A percentile compares a stretch with the other conserved stretches of the same genome.
These are phyloP conservation scores for Boletus huronensis DNA, from an alignment of 768 basidiomycete genomes.

Conservation along the genomic window DNA sequence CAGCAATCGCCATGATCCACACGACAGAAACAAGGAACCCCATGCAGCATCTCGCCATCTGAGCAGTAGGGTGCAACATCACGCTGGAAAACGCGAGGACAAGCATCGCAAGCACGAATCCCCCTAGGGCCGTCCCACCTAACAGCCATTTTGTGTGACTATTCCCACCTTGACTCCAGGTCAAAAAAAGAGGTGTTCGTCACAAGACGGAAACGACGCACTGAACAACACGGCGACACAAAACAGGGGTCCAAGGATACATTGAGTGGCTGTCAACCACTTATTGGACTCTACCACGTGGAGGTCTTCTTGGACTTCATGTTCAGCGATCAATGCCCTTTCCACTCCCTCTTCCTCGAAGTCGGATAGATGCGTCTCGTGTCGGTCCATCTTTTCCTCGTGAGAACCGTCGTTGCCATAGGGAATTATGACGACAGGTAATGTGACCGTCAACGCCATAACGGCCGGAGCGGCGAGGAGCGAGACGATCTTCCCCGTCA, in stretches of 20 bases:
- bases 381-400: constrained; percentile 28
- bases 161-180: constrained; percentile 28
- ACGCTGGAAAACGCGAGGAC: constrained; percentile 59
- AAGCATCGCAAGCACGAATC: constrained; percentile 49
- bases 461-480: constrained; percentile 87
- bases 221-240: constrained; percentile 73
- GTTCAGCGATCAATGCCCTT: constrained; percentile 66
- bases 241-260: constrained; percentile 77
- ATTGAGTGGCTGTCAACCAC: constrained; percentile 84
- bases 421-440: constrained; percentile 81
- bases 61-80: constrained; percentile 53
- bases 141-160: constrained; percentile 48
- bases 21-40: constrained; percentile 89
- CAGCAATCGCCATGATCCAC: constrained; percentile 98
- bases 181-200: not conserved
- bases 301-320: constrained; percentile 66
- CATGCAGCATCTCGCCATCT: constrained; percentile 78
- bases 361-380: constrained; percentile 52
- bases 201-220: constrained; percentile 36
- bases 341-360: constrained; percentile 78
- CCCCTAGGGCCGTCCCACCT: constrained; percentile 51
- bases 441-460: constrained; percentile 77
- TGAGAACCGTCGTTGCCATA: constrained; percentile 31
- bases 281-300: constrained; percentile 68
- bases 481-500: constrained; percentile 67